phyloP scores from a whole-genome alignment of 768 basidiomycete genomes.

The Lactarius tabidus region DNA sequence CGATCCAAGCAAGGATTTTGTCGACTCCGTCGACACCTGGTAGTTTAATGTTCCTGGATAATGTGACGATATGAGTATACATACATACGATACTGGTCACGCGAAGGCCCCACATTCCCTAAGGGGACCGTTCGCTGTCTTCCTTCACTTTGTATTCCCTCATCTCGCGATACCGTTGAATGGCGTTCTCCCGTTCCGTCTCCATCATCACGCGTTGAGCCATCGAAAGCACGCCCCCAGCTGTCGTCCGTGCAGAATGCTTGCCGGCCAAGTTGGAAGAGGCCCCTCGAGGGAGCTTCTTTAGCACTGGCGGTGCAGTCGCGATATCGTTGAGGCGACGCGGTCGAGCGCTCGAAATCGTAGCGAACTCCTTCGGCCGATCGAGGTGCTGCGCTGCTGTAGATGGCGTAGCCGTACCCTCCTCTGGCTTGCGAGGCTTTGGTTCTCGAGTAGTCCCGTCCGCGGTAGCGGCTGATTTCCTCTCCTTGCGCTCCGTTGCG shows the following conservation, averaged over 20 bases:
- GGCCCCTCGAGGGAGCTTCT: constrained; percentile 49
- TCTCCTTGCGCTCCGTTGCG: constrained; percentile 43
- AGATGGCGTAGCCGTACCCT: neutral
- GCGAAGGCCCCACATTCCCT: neutral
- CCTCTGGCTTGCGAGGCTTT: neutral
- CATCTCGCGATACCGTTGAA: constrained; percentile 63
- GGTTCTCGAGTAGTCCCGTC: constrained; percentile 26
- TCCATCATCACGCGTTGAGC: constrained; percentile 77
- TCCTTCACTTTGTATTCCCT: constrained; percentile 44
- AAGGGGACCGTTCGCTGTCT: constrained; percentile 19
- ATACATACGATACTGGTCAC: neutral
- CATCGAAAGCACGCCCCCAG: constrained; percentile 55
- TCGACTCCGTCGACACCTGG: no score
- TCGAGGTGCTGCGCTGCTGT: constrained; percentile 9
- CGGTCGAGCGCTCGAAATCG: constrained; percentile 50
- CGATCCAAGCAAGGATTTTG: no score
- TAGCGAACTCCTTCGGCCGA: constrained; percentile 46
- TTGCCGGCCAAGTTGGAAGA: constrained; percentile 13
- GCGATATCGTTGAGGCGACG: constrained; percentile 69
- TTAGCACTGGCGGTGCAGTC: constrained; percentile 61
- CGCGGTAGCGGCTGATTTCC: constrained; percentile 32
- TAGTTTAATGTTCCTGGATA: neutral
- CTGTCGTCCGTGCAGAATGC: constrained; percentile 10
- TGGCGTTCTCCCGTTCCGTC: constrained; percentile 64
- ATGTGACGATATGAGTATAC: constrained; percentile 2